Conservation (phyloP, 306 rosid species). For the Gillenia trifoliata region DNA sequence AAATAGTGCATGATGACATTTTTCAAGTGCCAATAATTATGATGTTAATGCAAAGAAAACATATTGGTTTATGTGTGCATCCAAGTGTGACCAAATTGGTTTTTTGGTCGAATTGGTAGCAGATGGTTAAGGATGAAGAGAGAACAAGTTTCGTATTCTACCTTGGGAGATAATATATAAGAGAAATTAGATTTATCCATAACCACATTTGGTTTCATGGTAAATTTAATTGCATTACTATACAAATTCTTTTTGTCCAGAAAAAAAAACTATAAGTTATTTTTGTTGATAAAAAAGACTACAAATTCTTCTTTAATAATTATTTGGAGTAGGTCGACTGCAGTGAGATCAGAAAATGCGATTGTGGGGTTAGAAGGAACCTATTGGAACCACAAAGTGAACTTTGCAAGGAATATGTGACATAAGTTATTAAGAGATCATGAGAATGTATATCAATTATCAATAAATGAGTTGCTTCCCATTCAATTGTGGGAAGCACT, state of each 20-base stretch:
- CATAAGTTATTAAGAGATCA: neutral
- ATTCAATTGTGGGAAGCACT: constrained; percentile 32
- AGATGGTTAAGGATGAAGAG: neutral
- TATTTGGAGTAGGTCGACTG: neutral
- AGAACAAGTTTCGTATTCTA: neutral
- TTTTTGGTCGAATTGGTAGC: neutral
- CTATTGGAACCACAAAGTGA: neutral
- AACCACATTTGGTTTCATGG: neutral
- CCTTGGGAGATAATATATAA: neutral
- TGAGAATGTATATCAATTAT: neutral
- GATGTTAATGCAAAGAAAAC: neutral
- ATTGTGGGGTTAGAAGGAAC: neutral
- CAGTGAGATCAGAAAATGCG: too few species aligned
- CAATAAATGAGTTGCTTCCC: neutral
- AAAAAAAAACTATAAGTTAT: too few species aligned
- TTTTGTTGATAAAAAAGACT: neutral
- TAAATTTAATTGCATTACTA: neutral
- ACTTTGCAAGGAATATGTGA: neutral
- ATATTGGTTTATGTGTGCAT: too few species aligned
- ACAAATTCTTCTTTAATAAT: neutral
- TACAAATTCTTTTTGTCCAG: neutral
- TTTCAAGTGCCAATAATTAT: neutral
- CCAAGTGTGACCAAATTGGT: too few species aligned
- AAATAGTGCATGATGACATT: neutral
- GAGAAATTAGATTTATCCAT: neutral